These are phyloP conservation scores for Chloromonas sp. DNA, from an alignment of 163 green algal species.

Conservation along the genomic window DNA sequence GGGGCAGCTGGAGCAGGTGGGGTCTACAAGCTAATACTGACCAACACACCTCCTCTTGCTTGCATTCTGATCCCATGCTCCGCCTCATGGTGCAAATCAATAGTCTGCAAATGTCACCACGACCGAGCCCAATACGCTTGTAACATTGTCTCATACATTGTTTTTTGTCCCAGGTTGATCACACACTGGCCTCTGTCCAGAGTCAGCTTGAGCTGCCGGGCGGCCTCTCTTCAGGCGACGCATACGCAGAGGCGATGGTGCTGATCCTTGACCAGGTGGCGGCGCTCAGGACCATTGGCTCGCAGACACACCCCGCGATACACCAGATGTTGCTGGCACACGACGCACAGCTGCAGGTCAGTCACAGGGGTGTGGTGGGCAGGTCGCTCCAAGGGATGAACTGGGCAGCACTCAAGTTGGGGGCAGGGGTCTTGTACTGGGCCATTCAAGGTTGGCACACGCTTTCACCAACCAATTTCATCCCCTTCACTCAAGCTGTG, in stretches of 20 bases:
- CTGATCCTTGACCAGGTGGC: constrained; percentile 34
- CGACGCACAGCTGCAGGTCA: constrained; percentile 19
- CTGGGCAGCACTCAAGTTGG: too few relatives aligned
- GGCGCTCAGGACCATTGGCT: constrained; percentile 29
- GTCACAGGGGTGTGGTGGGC: constrained; percentile 1
- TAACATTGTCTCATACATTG: too few relatives aligned
- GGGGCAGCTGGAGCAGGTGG: constrained; percentile 22
- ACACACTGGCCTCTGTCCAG: constrained; percentile 5
- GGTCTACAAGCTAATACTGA: neutral
- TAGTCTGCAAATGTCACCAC: too few relatives aligned
- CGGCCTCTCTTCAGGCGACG: neutral
- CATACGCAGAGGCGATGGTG: constrained; percentile 22
- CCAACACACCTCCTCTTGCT: neutral
- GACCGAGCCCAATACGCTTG: too few relatives aligned
- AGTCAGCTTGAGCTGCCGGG: neutral
- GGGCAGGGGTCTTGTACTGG: too few relatives aligned
- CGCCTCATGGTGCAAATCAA: too few relatives aligned
- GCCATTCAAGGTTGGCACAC: too few relatives aligned
- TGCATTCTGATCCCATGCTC: neutral
- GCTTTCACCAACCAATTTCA: too few relatives aligned
- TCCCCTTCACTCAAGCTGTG: too few relatives aligned
- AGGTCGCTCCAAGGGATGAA: too few relatives aligned
- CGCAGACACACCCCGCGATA: constrained; percentile 31
- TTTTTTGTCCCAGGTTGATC: neutral
- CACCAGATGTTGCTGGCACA: constrained; percentile 36